Evolutionary conservation across 345 rosid genomes (phyloP), one percentile per base, ranked within the genome.

Genomic region (Salix koriyanagi): DNA sequence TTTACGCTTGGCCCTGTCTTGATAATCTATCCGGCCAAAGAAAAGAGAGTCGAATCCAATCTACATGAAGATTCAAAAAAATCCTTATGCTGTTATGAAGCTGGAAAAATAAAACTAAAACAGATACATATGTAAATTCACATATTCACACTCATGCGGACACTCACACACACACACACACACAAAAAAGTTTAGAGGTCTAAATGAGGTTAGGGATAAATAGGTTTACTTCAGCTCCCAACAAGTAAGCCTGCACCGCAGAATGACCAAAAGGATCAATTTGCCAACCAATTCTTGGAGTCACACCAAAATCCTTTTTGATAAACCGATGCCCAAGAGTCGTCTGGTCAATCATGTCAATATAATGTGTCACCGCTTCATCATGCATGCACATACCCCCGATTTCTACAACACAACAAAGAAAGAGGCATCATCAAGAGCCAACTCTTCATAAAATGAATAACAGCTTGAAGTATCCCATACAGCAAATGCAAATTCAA

Each of bases 301-400:
- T 90, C 79, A 93, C 84, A 74, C 88, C 91, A 80, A 95, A 93
- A 85, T 90, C 96, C 65, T 86, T 83, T 83, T 86, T 82, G 64
- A 96, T 90, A 73, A 91, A 93, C 41, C 86, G 87, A 83, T 96
- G 99, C 61, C 99, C 99, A 28, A 96, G 96, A 71, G 98, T 90
- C 48, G 94, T 93, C 85, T 96, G 99, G 81, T 96, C 99, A 83
- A 96, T 93, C 97, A 96, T 91, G 82, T 96, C 99, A 79, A 96
- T 91, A 82, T 92, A 96, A 79, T 96, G 98, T 4, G 97, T 86
- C 70, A 79, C 87, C 26, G 99, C 99, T 83, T 96, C 99, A 83
- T 96, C 99, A 76, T 96, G 99, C 99, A 96, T 96, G 79, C 97
- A 91, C 92, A 90, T 90, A 15, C 99, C 99, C n/a, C 99, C 98